These are phyloP conservation scores for Rutstroemia sp. DNA, from an alignment of 2,329 filamentous ascomycete genomes.

Conservation along the genomic window DNA sequence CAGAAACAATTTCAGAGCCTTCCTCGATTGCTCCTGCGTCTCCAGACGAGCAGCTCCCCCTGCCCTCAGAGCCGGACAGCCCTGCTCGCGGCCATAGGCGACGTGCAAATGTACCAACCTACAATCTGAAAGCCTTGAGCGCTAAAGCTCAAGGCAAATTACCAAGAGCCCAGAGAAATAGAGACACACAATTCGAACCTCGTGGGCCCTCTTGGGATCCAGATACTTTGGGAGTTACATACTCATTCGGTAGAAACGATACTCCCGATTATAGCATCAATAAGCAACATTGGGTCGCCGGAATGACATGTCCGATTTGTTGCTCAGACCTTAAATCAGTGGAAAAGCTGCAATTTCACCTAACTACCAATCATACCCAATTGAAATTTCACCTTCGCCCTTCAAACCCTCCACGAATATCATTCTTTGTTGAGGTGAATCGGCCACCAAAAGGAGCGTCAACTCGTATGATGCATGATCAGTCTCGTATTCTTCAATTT, in stretches of 20 bases:
- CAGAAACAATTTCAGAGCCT: not conserved
- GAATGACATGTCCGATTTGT: slow-evolving; percentile 24
- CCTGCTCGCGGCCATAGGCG: slow-evolving; percentile 19
- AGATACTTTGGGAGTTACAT: slow-evolving; percentile 17
- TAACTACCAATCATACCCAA: slow-evolving; percentile 19
- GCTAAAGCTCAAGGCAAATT: slow-evolving; percentile 49
- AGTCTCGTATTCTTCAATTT: slow-evolving; percentile 36
- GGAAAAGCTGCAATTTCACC: slow-evolving; percentile 20
- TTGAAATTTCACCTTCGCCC: slow-evolving; percentile 22
- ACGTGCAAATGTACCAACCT: slow-evolving; percentile 31
- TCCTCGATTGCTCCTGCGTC: not conserved
- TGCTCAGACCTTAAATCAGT: slow-evolving; percentile 10
- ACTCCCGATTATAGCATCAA: slow-evolving; percentile 17
- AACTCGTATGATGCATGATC: slow-evolving; percentile 24
- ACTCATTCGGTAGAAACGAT: slow-evolving; percentile 20
- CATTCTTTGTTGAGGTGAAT: slow-evolving; percentile 31
- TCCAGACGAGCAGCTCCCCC: slow-evolving; percentile 3
- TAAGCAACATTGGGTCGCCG: slow-evolving; percentile 15
- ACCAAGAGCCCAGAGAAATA: slow-evolving; percentile 36
- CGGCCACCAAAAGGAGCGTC: slow-evolving; percentile 13
- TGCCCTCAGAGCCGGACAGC: slow-evolving; percentile 10
- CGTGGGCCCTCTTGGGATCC: slow-evolving; percentile 17
- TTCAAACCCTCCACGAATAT: slow-evolving; percentile 32
- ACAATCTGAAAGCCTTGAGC: slow-evolving; percentile 53
- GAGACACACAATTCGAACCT: slow-evolving; percentile 21